Conservation (phyloP, 495 filamentous ascomycete species). For the Daldinia caldariorum region DNA sequence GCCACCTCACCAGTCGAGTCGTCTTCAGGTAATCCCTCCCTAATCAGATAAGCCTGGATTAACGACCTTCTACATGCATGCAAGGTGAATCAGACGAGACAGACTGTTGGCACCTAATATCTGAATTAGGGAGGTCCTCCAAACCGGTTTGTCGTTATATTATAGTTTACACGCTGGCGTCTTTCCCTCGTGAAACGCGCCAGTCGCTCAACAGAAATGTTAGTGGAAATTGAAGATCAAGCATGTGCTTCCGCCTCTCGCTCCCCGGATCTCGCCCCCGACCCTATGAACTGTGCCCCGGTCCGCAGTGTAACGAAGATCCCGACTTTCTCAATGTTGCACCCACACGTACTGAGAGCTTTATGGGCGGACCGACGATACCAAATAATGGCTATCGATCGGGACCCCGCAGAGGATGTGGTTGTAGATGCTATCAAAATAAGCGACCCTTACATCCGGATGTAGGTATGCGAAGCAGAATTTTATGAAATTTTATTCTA, state of each 20-base stretch:
- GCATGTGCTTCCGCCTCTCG: slow-evolving; percentile 10
- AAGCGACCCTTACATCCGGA: slow-evolving; percentile 13
- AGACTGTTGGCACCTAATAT: not conserved
- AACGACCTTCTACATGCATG: slow-evolving; percentile 10
- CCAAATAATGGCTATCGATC: slow-evolving; percentile 3
- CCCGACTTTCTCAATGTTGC: slow-evolving; percentile 10
- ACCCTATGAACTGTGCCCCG: slow-evolving; percentile 18
- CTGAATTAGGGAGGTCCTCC: slow-evolving; percentile 3
- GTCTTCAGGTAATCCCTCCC: not conserved
- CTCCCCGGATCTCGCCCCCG: not conserved
- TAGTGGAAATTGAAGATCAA: slow-evolving; percentile 10
- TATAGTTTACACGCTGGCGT: not conserved
- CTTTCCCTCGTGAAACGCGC: slow-evolving; percentile 13
- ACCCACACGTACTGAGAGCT: slow-evolving; percentile 7
- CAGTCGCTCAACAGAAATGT: slow-evolving; percentile 4
- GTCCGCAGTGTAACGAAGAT: slow-evolving; percentile 30
- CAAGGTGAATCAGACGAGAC: slow-evolving; percentile 13
- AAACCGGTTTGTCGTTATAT: not conserved
- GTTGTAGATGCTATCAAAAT: not conserved
- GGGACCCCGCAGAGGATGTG: slow-evolving; percentile 1
- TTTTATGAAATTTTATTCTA: slow-evolving; percentile 2
- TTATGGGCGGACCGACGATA: slow-evolving; percentile 6
- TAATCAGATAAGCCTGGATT: slow-evolving; percentile 22
- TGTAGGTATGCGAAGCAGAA: slow-evolving; percentile 4
- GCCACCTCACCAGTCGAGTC: not conserved